Base-by-base conservation (phyloP, 345 rosid species). In the Populus alba region DNA sequence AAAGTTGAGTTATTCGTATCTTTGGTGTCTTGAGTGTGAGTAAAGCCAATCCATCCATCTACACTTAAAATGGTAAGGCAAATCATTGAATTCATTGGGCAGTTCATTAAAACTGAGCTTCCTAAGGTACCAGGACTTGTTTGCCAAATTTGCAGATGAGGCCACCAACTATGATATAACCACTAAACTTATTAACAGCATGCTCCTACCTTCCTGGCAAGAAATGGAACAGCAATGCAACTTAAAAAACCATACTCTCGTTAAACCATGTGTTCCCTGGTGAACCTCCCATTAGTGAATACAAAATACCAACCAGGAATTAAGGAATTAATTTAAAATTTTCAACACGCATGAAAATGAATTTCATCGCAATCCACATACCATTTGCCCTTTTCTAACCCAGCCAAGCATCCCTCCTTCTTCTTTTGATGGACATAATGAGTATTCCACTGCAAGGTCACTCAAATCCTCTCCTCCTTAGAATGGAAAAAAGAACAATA, bases 361-460 rank as follows among this genome's bases (percentile, higher is more conserved):
- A 53, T 66, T 27, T 27, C 29, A 53, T 37, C 7, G 38, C 31
- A 61, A 53, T 67, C 66, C 47, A 79, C 83, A 17, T 85, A 94
- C 97, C 98, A 94, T 89, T 87, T 92, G 97, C 67, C 98, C 98
- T 84, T 84, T 77, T 80, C 83, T 89, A 39, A 94, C 93, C 97
- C 98, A 92, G 51, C 98, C 97, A 82, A 94, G 97, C 88, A 94
- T 88, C 80, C 97, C 98, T 5, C 94, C 97, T n/a, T 89, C 90
- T 69, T 85, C 76, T 79, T 90, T 94, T 78, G 98, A 92, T 66
- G 94, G 98, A 81, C 98, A 94, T 47, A 90, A 84, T 8, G 97
- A 94, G 87, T 89, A 83, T 70, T 92, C 95, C 37, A 82, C 90
- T 0, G 97, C 97, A 75, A 95, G 97, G 74, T 95, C 97, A 82